A percentile compares a stretch with the other conserved stretches of the same genome.
These are phyloP conservation scores for Agroathelia rolfsii DNA, from an alignment of 1,284 basidiomycete genomes.

Conservation along the genomic window DNA sequence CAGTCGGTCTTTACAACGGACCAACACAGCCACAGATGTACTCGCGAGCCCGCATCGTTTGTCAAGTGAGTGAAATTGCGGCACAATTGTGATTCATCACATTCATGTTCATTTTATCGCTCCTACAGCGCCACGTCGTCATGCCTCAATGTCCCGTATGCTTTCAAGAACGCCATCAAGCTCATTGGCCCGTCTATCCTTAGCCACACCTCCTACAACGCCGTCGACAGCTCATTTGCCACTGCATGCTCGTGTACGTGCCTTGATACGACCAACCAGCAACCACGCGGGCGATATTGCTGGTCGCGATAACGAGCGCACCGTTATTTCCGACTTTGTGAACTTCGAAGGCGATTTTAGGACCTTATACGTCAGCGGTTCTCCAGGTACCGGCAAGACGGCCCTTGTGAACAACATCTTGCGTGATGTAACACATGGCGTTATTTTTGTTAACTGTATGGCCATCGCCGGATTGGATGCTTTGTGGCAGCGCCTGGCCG, in stretches of 20 bases:
- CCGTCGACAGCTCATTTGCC: slow-evolving; percentile 45
- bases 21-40: slow-evolving; percentile 30
- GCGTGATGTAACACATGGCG: slow-evolving; percentile 24
- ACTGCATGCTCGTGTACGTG: slow-evolving; percentile 53
- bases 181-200: slow-evolving; percentile 30
- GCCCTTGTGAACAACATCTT: slow-evolving; percentile 64
- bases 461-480: slow-evolving; percentile 51
- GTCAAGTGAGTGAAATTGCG: slow-evolving; percentile 27
- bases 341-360: slow-evolving; percentile 24
- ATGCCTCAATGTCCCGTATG: slow-evolving; percentile 36
- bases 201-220: slow-evolving; percentile 50
- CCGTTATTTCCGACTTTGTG: slow-evolving; percentile 50
- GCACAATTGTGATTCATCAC: too few species aligned
- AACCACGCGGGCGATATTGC: slow-evolving; percentile 41
- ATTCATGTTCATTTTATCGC: slow-evolving; percentile 7
- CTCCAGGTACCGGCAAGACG: slow-evolving; percentile 77
- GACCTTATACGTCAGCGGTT: slow-evolving; percentile 67
- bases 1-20: slow-evolving; percentile 36
- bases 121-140: slow-evolving; percentile 28
- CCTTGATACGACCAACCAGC: slow-evolving; percentile 59
- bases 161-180: slow-evolving; percentile 32
- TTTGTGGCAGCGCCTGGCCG: slow-evolving; percentile 60
- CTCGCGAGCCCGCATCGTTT: slow-evolving; percentile 30
- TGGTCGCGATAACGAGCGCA: slow-evolving; percentile 55
- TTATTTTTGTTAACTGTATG: slow-evolving; percentile 70